A percentile compares a stretch with the other conserved stretches of the same genome.
Evolutionary conservation across 306 rosid genomes (phyloP).

Genomic region (Cyamopsis tetragonoloba): DNA sequence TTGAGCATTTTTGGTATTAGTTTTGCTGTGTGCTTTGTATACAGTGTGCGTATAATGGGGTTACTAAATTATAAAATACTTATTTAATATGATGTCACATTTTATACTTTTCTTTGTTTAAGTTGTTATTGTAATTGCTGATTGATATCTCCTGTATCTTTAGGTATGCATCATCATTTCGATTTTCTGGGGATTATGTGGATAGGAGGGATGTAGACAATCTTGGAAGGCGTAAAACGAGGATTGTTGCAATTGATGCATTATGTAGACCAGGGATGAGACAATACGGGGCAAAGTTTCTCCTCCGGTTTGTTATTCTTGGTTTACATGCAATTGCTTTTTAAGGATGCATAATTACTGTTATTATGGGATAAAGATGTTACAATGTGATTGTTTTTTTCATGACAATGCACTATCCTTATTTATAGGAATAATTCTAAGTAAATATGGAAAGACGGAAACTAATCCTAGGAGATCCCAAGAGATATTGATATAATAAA

Average conservation of each 20-base stretch:
- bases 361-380: neutral
- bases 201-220: slow-evolving; percentile 56
- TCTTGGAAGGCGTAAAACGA: slow-evolving; percentile 72
- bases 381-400: no score
- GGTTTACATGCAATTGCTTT: slow-evolving; percentile 13
- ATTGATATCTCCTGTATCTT: slow-evolving; percentile 26
- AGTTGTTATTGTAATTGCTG: slow-evolving; percentile 4
- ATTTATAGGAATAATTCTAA: no score
- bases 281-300: slow-evolving; percentile 57
- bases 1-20: neutral
- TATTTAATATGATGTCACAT: slow-evolving; percentile 6
- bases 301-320: slow-evolving; percentile 65
- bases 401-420: no score
- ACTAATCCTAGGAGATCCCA: no score
- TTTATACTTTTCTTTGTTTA: neutral
- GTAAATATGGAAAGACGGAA: no score
- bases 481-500: no score
- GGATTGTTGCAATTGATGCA: slow-evolving; percentile 84
- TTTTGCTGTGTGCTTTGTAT: neutral
- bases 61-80: neutral
- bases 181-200: slow-evolving; percentile 67
- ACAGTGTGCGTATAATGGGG: neutral
- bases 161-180: slow-evolving; percentile 85
- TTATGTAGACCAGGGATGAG: slow-evolving; percentile 70
- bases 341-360: neutral